Conservation (phyloP, 352 stramenopile genomes). For the Phytophthora kernoviae region DNA sequence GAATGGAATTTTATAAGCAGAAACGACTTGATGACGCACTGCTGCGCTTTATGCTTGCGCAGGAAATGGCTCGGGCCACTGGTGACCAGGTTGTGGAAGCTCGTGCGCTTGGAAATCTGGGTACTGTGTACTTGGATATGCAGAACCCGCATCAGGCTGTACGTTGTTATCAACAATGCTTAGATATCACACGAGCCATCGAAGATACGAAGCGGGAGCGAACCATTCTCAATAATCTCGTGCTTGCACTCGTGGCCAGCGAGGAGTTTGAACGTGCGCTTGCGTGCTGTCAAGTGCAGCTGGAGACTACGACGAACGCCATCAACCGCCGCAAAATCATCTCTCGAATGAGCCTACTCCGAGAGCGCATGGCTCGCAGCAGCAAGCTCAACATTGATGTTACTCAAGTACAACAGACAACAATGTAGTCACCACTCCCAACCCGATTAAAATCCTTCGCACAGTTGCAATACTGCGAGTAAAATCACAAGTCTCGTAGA, state of each 20-base stretch:
- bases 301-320: constrained; percentile 69
- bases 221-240: constrained; percentile 85
- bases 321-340: constrained; percentile 83
- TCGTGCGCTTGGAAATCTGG: constrained; percentile 75
- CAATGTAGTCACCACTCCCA: too few species aligned
- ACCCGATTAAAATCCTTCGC: neutral
- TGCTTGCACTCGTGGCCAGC: constrained; percentile 72
- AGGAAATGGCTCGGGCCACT: constrained; percentile 50
- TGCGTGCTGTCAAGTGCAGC: constrained; percentile 66
- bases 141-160: constrained; percentile 74
- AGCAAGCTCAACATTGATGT: neutral
- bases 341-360: constrained; percentile 74
- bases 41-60: constrained; percentile 64
- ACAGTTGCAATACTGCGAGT: neutral
- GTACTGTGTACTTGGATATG: constrained; percentile 78
- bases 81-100: constrained; percentile 71
- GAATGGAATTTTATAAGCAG: constrained; percentile 81
- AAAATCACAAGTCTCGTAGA: too few species aligned
- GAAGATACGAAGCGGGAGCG: constrained; percentile 78
- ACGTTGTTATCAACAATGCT: constrained; percentile 75
- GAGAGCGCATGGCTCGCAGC: constrained; percentile 35
- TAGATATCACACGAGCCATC: constrained; percentile 75
- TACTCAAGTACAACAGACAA: too few species aligned
- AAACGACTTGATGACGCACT: constrained; percentile 68
- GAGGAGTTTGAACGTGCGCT: constrained; percentile 65